Conservation (phyloP, 1,139 yeast species). For the Trichomonascaceae sp. region DNA sequence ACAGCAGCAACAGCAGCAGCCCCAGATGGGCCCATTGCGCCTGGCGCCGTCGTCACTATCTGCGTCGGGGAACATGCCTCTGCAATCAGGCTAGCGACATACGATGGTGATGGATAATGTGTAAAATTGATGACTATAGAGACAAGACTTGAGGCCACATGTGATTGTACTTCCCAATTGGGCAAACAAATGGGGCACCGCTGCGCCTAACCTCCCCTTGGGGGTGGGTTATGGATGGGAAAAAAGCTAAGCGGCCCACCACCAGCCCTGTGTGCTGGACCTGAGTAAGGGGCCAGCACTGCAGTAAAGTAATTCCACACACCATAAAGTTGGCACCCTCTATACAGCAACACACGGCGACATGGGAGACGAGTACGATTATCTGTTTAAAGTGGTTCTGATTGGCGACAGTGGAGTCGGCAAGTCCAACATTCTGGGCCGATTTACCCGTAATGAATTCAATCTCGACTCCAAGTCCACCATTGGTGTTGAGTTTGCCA, state of each 20-base stretch:
- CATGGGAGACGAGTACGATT: slow-evolving; percentile 73
- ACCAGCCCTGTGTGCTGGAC: not conserved
- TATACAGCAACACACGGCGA: slow-evolving; percentile 2
- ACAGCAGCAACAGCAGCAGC: no score
- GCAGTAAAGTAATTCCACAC: no score
- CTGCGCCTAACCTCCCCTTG: not conserved
- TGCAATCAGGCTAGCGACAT: no score
- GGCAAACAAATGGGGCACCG: not conserved
- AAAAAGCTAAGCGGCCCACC: not conserved
- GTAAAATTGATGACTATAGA: no score
- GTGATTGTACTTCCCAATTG: not conserved
- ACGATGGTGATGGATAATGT: no score
- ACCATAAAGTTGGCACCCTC: no score
- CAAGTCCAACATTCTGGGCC: slow-evolving; percentile 80
- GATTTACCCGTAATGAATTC: slow-evolving; percentile 93
- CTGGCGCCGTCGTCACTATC: no score
- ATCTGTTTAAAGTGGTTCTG: slow-evolving; percentile 83
- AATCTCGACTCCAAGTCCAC: slow-evolving; percentile 90
- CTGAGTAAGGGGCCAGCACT: no score
- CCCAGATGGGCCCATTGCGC: no score
- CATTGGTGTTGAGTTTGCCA: slow-evolving; percentile 97
- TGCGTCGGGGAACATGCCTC: no score
- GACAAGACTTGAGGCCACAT: no score
- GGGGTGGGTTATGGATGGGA: not conserved
- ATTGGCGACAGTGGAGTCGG: slow-evolving; percentile 99